These are phyloP conservation scores for Xylariaceae sp. DNA, from an alignment of 2,329 filamentous ascomycete genomes.

Conservation along the genomic window DNA sequence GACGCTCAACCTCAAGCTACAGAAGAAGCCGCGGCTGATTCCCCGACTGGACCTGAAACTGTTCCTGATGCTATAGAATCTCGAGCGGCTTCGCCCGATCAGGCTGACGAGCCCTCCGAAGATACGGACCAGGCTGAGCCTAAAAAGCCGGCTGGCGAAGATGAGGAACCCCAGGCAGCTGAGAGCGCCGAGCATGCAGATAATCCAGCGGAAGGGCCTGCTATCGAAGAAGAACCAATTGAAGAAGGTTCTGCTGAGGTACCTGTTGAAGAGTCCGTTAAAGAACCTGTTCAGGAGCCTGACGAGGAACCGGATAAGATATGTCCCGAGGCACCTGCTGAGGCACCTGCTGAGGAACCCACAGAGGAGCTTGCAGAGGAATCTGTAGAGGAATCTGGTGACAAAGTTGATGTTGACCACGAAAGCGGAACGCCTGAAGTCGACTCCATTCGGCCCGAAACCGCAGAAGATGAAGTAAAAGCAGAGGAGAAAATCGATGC, in stretches of 20 bases:
- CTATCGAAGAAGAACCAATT: background rate
- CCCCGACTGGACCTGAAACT: conserved; percentile 3
- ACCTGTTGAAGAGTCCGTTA: background rate
- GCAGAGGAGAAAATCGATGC: conserved; percentile 13
- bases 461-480: conserved; percentile 24
- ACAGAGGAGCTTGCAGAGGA: too few species aligned
- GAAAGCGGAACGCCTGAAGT: background rate
- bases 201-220: conserved; percentile 1
- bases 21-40: conserved; percentile 5
- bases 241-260: conserved; percentile 1
- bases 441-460: conserved; percentile 6
- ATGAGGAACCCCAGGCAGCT: background rate
- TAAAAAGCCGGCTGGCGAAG: conserved; percentile 3
- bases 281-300: background rate
- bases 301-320: background rate
- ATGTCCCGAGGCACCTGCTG: background rate
- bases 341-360: background rate
- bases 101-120: background rate
- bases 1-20: conserved; percentile 2
- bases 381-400: background rate
- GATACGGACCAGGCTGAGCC: background rate
- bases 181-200: background rate
- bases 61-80: conserved; percentile 1
- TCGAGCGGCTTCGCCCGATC: background rate
- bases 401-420: background rate